phyloP scores from a whole-genome alignment of 306 rosid genomes.

The Leucaena leucocephala region DNA sequence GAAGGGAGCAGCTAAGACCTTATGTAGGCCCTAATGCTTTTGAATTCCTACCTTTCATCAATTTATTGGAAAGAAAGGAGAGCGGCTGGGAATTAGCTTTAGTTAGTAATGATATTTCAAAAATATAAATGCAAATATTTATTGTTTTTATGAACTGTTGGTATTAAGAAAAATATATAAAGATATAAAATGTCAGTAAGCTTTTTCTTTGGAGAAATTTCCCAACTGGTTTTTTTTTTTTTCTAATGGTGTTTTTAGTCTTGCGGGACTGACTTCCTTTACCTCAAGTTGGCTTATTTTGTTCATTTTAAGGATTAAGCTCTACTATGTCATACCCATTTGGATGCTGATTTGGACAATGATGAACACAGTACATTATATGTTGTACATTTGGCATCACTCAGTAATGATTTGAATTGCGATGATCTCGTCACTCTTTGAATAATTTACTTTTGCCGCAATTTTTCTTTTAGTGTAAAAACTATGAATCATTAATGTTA shows the following conservation, averaged over 20 bases:
- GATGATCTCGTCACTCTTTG: not conserved
- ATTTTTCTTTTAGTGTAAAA: not conserved
- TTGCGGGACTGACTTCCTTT: not conserved
- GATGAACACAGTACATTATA: not conserved
- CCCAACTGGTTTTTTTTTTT: not conserved
- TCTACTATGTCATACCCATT: not conserved
- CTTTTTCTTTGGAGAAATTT: not conserved
- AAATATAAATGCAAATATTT: not conserved
- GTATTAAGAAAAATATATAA: not conserved
- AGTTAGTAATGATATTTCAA: conserved; percentile 1
- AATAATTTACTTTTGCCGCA: not conserved
- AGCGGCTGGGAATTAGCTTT: not conserved
- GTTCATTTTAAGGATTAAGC: not conserved
- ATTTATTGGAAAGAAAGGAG: not conserved
- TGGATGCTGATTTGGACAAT: not conserved
- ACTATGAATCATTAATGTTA: not conserved
- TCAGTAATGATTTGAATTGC: no score
- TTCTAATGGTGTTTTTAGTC: not conserved
- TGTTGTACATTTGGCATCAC: not conserved
- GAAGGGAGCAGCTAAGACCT: not conserved
- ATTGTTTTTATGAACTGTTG: not conserved
- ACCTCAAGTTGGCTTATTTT: not conserved
- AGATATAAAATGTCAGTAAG: not conserved
- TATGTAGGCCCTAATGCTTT: not conserved
- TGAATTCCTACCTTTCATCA: not conserved